Evolutionary conservation across 2,329 filamentous ascomycete genomes (phyloP).

Genomic region (Diaporthe vaccinii): DNA sequence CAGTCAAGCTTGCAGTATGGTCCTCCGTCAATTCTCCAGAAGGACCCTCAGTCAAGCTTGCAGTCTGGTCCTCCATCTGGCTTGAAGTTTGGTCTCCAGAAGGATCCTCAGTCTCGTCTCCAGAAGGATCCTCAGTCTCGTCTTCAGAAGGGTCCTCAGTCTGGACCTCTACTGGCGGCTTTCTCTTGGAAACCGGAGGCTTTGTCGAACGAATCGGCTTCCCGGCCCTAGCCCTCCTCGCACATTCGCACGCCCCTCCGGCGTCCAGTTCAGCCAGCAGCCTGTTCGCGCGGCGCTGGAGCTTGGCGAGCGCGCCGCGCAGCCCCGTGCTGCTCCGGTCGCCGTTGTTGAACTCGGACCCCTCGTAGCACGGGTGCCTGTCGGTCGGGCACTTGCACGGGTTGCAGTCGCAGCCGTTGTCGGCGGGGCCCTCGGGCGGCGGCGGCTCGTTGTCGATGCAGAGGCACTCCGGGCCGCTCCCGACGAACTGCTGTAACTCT

Average conservation of each 20-base stretch:
- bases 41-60: too few species aligned
- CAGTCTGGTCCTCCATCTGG: too few species aligned
- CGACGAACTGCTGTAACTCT: not conserved
- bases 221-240: not conserved
- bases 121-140: too few species aligned
- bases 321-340: not conserved
- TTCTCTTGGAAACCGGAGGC: too few species aligned
- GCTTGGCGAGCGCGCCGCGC: not conserved
- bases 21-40: too few species aligned
- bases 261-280: not conserved
- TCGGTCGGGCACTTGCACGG: constrained; percentile 4
- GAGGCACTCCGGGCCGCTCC: not conserved
- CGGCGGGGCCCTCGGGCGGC: too few species aligned
- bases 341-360: not conserved
- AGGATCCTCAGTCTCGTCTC: too few species aligned
- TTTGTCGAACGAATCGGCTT: too few species aligned
- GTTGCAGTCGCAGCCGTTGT: constrained; percentile 9
- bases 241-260: not conserved
- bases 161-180: too few species aligned
- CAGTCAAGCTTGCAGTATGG: too few species aligned
- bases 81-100: too few species aligned
- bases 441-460: not conserved
- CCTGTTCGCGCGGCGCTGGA: not conserved
- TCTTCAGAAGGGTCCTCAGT: too few species aligned
- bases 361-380: not conserved